Percentiles rank a stretch among this genome's conserved stretches.
Conservation (phyloP, 768 basidiomycete species). For the Boletus rubroflammeus region DNA sequence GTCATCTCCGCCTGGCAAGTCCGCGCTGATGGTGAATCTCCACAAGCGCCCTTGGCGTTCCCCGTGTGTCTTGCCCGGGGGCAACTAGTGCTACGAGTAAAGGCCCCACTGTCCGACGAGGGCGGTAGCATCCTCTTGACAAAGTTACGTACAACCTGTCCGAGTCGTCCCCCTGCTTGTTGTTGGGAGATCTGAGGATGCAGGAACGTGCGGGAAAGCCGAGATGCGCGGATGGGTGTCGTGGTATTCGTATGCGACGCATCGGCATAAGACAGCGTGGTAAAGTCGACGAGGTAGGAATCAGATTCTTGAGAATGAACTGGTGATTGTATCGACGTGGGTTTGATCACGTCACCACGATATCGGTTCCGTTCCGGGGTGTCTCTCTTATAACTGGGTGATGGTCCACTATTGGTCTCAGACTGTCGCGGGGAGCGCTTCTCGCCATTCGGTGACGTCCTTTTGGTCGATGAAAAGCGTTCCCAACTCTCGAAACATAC, state of each 20-base stretch:
- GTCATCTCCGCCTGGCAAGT: constrained; percentile 5
- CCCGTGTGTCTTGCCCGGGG: neutral
- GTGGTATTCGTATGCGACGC: neutral
- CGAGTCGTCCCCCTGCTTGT: constrained; percentile 14
- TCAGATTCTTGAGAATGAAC: constrained; percentile 3
- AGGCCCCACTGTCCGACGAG: constrained; percentile 1
- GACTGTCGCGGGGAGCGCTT: neutral
- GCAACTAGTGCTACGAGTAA: neutral
- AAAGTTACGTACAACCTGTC: constrained; percentile 21
- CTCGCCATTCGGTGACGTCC: neutral
- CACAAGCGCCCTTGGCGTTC: neutral
- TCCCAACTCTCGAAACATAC: neutral
- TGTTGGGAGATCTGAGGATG: neutral
- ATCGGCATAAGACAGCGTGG: constrained; percentile 7
- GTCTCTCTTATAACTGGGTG: neutral
- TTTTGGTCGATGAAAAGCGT: neutral
- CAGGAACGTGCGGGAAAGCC: neutral
- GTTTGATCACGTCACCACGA: neutral
- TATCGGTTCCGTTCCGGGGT: neutral
- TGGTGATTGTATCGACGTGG: neutral
- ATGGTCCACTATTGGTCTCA: neutral
- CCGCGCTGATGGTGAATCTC: neutral
- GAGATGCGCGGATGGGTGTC: neutral
- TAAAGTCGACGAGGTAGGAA: constrained; percentile 16
- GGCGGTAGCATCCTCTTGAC: constrained; percentile 21